Percentiles rank a stretch among this genome's conserved stretches.
phyloP scores from a whole-genome alignment of 257 asterid species.

The Solanum microdontum region DNA sequence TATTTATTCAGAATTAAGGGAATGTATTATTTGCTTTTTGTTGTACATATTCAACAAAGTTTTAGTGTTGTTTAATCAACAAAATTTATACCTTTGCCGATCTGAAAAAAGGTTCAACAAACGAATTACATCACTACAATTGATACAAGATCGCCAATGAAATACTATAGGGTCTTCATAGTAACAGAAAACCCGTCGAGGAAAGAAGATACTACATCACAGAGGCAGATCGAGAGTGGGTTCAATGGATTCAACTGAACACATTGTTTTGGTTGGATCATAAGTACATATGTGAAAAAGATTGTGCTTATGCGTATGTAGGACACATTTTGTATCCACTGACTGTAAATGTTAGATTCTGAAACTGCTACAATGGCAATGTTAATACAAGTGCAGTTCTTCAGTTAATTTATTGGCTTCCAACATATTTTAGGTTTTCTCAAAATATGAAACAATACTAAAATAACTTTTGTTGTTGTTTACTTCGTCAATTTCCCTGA shows the following conservation, averaged over 20 bases:
- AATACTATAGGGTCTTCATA: background rate
- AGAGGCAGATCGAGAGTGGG: background rate
- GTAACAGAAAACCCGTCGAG: background rate
- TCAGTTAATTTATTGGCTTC: background rate
- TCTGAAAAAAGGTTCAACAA: background rate
- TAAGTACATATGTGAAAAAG: background rate
- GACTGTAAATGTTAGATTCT: background rate
- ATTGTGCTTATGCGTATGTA: background rate
- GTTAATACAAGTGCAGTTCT: background rate
- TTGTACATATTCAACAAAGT: background rate
- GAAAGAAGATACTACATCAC: background rate
- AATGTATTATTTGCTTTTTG: background rate
- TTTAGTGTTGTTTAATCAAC: background rate
- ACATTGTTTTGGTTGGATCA: background rate
- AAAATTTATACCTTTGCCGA: background rate
- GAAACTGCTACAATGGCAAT: background rate
- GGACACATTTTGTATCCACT: background rate
- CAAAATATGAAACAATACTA: background rate
- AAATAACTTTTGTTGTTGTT: background rate
- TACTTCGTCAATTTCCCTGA: background rate
- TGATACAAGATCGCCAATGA: background rate
- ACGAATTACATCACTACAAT: background rate
- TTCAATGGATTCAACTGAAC: background rate
- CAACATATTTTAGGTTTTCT: background rate
- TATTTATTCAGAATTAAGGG: background rate